Evolutionary conservation across 805 yeast species (phyloP), one percentile per base, ranked within the genome.

Genomic region (Blastobotrys mokoenaii): DNA sequence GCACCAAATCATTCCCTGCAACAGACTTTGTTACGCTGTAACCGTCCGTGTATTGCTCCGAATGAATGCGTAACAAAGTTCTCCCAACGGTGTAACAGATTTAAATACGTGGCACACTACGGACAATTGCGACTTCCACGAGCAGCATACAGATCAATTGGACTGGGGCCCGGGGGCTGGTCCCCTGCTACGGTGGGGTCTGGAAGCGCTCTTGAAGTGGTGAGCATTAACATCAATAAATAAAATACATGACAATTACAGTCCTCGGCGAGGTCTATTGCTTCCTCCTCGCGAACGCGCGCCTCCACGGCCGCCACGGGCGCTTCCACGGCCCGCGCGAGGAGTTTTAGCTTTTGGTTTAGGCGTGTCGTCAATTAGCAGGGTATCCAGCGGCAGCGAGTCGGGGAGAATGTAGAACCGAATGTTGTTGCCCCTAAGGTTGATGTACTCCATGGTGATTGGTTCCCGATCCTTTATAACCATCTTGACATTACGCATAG

Each of bases 341-440:
- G 20, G 12, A 9, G 31, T 40, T 29, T 48, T 54, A n/a, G 46
- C 49, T 47, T 62, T 65, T 10, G 67, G 65, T 49, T 62, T 65
- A 12, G 74, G 73, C 1, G 67, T 61, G 46, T 71, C 72, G 51
- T 70, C 74, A 30, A 66, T 62, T 29, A 71, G 53, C 46, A 71
- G 51, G 1, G 68, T 65, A 49, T 71, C 76, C 41, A 90, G 64
- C 46, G 90, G 86, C 51, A 89, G 65, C 15, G 88, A 80, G 54
- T 89, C 97, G 0, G 97, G 97, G 27, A 89, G 71, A 25, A 86
- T 68, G 37, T 84, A 82, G 61, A 83, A 80, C 52, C 97, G 76
- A 30, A 89, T 82, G 45, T 85, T 90, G 64, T 81, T 89, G 2
- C 97, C 97, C 57, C 97, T 74, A 29, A 90, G 75, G 56, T 84